Conservation (phyloP, 1,284 basidiomycete species). For the Fomitopsis betulina region DNA sequence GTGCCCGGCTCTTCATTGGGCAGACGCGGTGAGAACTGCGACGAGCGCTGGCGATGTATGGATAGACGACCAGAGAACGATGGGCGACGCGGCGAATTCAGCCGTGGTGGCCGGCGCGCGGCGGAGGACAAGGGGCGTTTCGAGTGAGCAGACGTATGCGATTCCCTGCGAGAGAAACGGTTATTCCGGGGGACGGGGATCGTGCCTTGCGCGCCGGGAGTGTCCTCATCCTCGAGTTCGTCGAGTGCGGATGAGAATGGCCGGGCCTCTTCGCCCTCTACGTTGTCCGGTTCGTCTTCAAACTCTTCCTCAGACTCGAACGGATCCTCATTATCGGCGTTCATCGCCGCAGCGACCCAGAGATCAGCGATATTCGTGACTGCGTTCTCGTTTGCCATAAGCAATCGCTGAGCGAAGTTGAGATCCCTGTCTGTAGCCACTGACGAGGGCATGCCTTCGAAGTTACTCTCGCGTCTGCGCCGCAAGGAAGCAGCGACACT, state of each 20-base stretch:
- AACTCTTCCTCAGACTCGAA: conserved; percentile 47
- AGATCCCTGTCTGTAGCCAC: conserved; percentile 45
- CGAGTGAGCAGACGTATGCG: conserved; percentile 6
- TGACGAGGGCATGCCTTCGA: conserved; percentile 31
- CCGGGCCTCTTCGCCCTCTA: conserved; percentile 9
- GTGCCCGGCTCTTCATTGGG: conserved; percentile 5
- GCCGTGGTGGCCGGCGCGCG: conserved; percentile 9
- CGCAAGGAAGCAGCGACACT: conserved; percentile 44
- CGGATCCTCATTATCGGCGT: conserved; percentile 79
- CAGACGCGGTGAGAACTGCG: conserved; percentile 8
- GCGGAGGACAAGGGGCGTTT: conserved; percentile 14
- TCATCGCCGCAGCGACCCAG: conserved; percentile 92
- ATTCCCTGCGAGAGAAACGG: conserved; percentile 21
- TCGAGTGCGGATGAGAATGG: conserved; percentile 16
- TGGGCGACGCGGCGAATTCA: conserved; percentile 19
- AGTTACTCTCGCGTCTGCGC: conserved; percentile 45
- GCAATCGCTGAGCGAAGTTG: conserved; percentile 85
- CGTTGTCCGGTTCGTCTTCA: conserved; percentile 19
- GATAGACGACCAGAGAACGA: conserved; percentile 15
- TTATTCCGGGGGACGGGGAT: conserved; percentile 18
- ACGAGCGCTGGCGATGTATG: conserved; percentile 14
- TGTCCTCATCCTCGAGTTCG: conserved; percentile 28
- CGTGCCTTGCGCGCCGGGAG: conserved; percentile 16
- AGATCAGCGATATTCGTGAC: conserved; percentile 87
- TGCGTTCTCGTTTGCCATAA: conserved; percentile 89